These are phyloP conservation scores for Rubia balearica DNA, from an alignment of 305 asterid genomes.

Conservation along the genomic window DNA sequence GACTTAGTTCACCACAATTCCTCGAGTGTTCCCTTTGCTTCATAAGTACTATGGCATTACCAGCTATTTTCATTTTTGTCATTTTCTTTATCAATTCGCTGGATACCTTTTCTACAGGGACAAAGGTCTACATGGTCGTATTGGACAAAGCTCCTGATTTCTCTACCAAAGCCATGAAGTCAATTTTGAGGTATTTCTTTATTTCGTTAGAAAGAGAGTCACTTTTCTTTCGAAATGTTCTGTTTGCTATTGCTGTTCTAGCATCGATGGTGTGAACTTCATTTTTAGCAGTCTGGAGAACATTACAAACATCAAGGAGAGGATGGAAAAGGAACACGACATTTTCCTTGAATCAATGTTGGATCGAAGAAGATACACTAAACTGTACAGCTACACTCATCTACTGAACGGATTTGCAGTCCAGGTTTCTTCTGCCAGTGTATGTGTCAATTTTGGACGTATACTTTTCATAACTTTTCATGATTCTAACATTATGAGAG, in stretches of 20 bases:
- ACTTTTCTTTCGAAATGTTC: background rate
- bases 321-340: slow-evolving; percentile 38
- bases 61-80: slow-evolving; percentile 18
- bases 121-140: slow-evolving; percentile 45
- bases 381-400: slow-evolving; percentile 60
- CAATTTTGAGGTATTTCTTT: slow-evolving; percentile 11
- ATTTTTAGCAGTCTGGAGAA: slow-evolving; percentile 29
- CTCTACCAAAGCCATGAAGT: slow-evolving; percentile 16
- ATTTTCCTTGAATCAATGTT: slow-evolving; percentile 42
- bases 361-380: slow-evolving; percentile 32
- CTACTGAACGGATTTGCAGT: slow-evolving; percentile 58
- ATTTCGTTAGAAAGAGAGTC: background rate
- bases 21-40: background rate
- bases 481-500: background rate
- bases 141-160: slow-evolving; percentile 41
- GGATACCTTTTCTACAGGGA: slow-evolving; percentile 21
- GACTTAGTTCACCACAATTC: background rate
- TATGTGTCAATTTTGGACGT: slow-evolving; percentile 11
- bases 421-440: slow-evolving; percentile 35
- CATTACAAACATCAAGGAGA: slow-evolving; percentile 27
- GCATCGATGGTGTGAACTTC: background rate
- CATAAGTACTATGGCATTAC: slow-evolving; percentile 21
- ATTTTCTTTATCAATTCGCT: slow-evolving; percentile 15
- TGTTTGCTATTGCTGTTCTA: background rate
- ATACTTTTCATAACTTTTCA: background rate